phyloP scores from a whole-genome alignment of 768 basidiomycete genomes.

The Tylopilus sp. region DNA sequence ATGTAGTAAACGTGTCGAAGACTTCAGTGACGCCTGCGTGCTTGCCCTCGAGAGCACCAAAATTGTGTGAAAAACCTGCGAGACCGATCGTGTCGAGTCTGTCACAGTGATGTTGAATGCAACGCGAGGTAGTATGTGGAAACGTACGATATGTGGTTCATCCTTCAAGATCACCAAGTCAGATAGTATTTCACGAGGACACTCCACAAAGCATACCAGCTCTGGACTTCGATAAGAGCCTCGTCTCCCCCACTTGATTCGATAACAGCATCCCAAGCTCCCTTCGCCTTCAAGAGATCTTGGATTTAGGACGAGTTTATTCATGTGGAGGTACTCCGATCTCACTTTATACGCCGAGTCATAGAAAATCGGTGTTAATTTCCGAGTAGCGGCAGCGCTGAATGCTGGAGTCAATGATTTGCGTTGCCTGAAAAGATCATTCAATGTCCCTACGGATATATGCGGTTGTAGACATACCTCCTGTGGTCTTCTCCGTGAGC shows the following conservation, averaged over 20 bases:
- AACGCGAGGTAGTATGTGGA: neutral
- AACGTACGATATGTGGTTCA: slow-evolving; percentile 35
- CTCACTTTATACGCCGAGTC: slow-evolving; percentile 29
- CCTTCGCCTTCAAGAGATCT: slow-evolving; percentile 22
- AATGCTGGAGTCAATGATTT: slow-evolving; percentile 24
- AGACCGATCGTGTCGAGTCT: slow-evolving; percentile 32
- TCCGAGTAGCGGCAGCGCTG: slow-evolving; percentile 36
- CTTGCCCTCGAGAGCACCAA: neutral
- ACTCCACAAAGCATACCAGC: slow-evolving; percentile 17
- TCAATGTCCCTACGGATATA: neutral
- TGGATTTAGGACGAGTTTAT: neutral
- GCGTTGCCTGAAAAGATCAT: slow-evolving; percentile 27
- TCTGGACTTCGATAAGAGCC: slow-evolving; percentile 35
- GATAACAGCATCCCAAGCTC: slow-evolving; percentile 26
- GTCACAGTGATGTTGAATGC: neutral
- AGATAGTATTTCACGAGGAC: neutral
- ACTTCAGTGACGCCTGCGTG: neutral
- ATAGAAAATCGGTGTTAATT: slow-evolving; percentile 29
- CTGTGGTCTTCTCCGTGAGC: slow-evolving; percentile 42
- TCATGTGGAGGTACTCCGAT: too few species aligned
- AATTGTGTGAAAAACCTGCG: slow-evolving; percentile 58
- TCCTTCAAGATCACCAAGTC: slow-evolving; percentile 14
- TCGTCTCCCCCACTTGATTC: neutral
- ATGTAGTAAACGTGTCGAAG: neutral
- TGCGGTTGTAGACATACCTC: slow-evolving; percentile 28